Conservation (phyloP, 179 eudicot genomes). For the Gypsophila paniculata region DNA sequence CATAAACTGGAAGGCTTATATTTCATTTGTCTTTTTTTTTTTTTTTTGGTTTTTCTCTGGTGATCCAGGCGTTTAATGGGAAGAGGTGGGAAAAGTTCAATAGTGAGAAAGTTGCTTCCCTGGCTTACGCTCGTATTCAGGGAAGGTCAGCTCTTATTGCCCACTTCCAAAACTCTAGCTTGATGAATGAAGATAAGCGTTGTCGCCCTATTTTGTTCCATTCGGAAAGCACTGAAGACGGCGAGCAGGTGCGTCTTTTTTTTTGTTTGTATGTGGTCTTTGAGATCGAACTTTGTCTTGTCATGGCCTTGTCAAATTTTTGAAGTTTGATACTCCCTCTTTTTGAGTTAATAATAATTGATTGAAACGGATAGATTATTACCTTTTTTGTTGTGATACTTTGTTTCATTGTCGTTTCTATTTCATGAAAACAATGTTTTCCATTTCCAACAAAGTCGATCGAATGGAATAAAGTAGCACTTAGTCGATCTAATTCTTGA, state of each 20-base stretch:
- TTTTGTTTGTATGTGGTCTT: background rate
- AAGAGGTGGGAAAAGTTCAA: constrained; percentile 95
- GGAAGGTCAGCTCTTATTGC: constrained; percentile 75
- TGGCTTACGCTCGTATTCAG: constrained; percentile 92
- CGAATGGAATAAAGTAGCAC: no score
- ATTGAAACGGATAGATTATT: no score
- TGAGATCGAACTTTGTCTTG: background rate
- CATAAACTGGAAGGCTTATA: no score
- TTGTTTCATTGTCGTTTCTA: no score
- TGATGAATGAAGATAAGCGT: constrained; percentile 88
- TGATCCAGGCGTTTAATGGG: constrained; percentile 70
- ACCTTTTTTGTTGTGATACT: background rate
- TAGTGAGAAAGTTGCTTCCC: constrained; percentile 84
- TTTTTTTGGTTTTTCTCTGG: background rate
- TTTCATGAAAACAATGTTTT: background rate
- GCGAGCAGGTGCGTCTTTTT: constrained; percentile 53
- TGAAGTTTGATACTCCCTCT: background rate
- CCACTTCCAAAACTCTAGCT: constrained; percentile 89
- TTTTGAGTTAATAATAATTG: no score
- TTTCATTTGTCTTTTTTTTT: background rate
- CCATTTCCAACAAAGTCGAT: background rate
- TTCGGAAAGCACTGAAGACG: constrained; percentile 57
- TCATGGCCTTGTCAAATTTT: background rate
- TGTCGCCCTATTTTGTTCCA: constrained; percentile 81
- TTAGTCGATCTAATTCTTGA: no score